Evolutionary conservation across 2,329 filamentous ascomycete genomes (phyloP).

Genomic region (Seiridium cupressi): DNA sequence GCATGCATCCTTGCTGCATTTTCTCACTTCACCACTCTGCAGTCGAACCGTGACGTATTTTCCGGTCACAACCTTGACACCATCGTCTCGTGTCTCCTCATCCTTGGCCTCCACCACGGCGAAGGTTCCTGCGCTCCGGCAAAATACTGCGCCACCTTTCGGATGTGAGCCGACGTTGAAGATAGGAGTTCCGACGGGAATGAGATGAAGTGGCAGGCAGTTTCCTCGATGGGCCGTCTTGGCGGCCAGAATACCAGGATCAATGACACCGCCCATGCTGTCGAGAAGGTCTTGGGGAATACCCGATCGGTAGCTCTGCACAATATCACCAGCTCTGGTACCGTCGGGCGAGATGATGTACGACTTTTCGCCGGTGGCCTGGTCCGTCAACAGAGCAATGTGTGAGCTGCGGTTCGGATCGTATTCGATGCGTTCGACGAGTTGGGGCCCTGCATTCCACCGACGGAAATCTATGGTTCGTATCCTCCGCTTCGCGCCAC

Average conservation of each 20-base stretch:
- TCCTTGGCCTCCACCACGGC: slow-evolving; percentile 88
- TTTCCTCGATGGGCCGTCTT: slow-evolving; percentile 94
- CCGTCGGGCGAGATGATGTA: slow-evolving; percentile 97
- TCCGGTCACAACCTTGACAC: slow-evolving; percentile 62
- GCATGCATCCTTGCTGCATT: slow-evolving; percentile 87
- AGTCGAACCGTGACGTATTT: slow-evolving; percentile 81
- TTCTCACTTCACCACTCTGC: slow-evolving; percentile 89
- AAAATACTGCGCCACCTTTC: slow-evolving; percentile 80
- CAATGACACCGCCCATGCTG: slow-evolving; percentile 88
- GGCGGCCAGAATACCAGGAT: slow-evolving; percentile 93
- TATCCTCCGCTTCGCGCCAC: slow-evolving; percentile 89
- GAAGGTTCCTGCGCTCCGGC: slow-evolving; percentile 90
- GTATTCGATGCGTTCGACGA: slow-evolving; percentile 93
- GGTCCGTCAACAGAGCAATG: slow-evolving; percentile 79
- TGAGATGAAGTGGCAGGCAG: slow-evolving; percentile 92
- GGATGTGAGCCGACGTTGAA: slow-evolving; percentile 82
- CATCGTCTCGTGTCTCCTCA: slow-evolving; percentile 64
- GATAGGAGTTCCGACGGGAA: slow-evolving; percentile 89
- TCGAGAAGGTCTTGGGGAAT: slow-evolving; percentile 84
- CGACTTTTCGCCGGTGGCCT: slow-evolving; percentile 71
- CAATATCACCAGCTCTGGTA: slow-evolving; percentile 83
- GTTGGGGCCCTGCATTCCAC: slow-evolving; percentile 73
- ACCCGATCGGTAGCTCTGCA: slow-evolving; percentile 88
- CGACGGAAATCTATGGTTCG: slow-evolving; percentile 87
- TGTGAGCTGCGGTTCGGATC: slow-evolving; percentile 92